These are phyloP conservation scores for Tylopilus sp. DNA, from an alignment of 768 basidiomycete genomes.

Conservation along the genomic window DNA sequence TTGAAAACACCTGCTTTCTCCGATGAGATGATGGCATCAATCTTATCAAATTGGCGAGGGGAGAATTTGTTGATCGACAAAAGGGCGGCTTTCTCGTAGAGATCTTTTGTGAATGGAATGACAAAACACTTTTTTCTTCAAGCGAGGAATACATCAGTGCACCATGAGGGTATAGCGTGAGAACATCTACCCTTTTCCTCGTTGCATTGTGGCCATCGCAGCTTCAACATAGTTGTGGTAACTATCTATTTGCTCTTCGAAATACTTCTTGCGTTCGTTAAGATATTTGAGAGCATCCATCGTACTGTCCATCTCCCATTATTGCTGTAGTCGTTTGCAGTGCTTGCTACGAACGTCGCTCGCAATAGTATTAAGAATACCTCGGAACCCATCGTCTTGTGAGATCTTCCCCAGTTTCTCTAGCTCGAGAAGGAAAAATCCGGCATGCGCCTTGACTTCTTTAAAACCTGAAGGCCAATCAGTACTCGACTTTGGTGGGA, in stretches of 20 bases:
- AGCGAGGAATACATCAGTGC: slow-evolving; percentile 1
- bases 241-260: slow-evolving; percentile 88
- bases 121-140: slow-evolving; percentile 87
- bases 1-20: slow-evolving; percentile 88
- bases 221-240: slow-evolving; percentile 91
- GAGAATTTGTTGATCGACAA: slow-evolving; percentile 93
- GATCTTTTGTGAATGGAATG: slow-evolving; percentile 82
- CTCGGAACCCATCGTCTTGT: slow-evolving; percentile 85
- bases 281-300: slow-evolving; percentile 78
- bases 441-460: slow-evolving; percentile 88
- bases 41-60: slow-evolving; percentile 94
- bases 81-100: slow-evolving; percentile 89
- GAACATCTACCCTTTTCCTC: slow-evolving; percentile 68
- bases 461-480: slow-evolving; percentile 55
- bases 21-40: slow-evolving; percentile 89
- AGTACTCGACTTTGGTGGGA: neutral
- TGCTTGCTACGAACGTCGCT: slow-evolving; percentile 96
- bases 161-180: neutral
- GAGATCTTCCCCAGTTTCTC: slow-evolving; percentile 80
- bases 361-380: slow-evolving; percentile 92
- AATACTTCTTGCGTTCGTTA: slow-evolving; percentile 80
- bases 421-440: slow-evolving; percentile 81
- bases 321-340: slow-evolving; percentile 86
- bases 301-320: slow-evolving; percentile 90
- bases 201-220: slow-evolving; percentile 92